A percentile compares a stretch with the other conserved stretches of the same genome.
Evolutionary conservation across 148 eudicot species (phyloP).

Genomic region (Limonium bicolor): DNA sequence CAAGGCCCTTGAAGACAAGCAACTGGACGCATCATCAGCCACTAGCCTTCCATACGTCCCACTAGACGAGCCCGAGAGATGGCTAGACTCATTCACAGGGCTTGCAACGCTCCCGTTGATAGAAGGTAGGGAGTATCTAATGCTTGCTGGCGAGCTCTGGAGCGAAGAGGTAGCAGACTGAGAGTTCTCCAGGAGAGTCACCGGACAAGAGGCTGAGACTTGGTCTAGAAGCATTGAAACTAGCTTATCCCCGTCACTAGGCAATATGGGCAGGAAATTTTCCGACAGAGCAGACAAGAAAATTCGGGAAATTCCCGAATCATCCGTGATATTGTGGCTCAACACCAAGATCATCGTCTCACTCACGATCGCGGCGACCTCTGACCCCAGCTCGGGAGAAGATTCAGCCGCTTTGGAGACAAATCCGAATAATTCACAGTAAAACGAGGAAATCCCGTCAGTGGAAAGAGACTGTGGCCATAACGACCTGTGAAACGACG

Average conservation of each 20-base stretch:
- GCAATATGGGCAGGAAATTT: conserved; percentile 39
- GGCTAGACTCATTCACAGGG: conserved; percentile 27
- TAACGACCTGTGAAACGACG: conserved; percentile 39
- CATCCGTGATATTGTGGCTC: conserved; percentile 12
- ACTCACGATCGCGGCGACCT: conserved; percentile 49
- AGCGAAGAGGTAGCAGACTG: conserved; percentile 40
- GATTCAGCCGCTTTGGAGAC: conserved; percentile 37
- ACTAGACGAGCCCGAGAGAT: conserved; percentile 39
- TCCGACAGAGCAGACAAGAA: conserved; percentile 53
- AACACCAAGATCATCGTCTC: conserved; percentile 37
- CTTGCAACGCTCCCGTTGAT: conserved; percentile 21
- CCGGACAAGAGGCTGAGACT: conserved; percentile 22
- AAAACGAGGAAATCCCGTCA: conserved; percentile 36
- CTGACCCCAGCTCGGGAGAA: conserved; percentile 38
- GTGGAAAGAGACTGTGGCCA: conserved; percentile 66
- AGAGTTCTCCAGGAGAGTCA: conserved; percentile 22
- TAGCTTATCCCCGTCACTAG: conserved; percentile 36
- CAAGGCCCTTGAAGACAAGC: conserved; percentile 23
- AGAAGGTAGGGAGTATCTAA: conserved; percentile 24
- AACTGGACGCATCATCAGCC: conserved; percentile 25
- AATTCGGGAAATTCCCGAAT: conserved; percentile 28
- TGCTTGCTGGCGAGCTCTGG: conserved; percentile 64
- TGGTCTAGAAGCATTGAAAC: conserved; percentile 40
- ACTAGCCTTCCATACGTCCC: conserved; percentile 23
- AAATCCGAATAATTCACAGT: conserved; percentile 34